phyloP scores from a whole-genome alignment of 2,329 filamentous ascomycete genomes.

The Zymoseptoria pseudotritici region DNA sequence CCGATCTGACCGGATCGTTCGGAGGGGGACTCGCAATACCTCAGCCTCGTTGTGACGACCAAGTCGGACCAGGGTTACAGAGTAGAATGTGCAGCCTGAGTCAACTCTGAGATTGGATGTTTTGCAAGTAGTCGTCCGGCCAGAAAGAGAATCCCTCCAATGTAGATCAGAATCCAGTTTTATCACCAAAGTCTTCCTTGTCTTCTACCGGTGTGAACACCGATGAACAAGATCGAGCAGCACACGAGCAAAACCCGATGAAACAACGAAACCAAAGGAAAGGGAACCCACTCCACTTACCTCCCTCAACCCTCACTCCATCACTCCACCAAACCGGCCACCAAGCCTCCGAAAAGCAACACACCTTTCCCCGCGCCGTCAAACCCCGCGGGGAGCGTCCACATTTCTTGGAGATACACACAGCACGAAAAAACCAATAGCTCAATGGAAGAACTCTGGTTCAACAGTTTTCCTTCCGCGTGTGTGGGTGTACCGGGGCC shows the following conservation, averaged over 20 bases:
- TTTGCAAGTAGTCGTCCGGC: neutral
- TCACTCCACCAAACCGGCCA: neutral
- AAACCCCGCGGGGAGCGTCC: neutral
- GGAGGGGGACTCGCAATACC: neutral
- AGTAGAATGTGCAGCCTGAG: neutral
- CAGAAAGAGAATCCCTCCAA: neutral
- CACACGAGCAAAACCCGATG: neutral
- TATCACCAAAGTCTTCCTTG: neutral
- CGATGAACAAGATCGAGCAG: neutral
- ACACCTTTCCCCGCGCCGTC: neutral
- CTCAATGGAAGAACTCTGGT: neutral
- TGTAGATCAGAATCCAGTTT: neutral
- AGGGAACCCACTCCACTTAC: neutral
- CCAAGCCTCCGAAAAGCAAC: neutral
- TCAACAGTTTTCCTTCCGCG: neutral
- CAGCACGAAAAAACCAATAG: neutral
- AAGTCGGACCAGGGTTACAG: neutral
- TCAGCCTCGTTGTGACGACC: neutral
- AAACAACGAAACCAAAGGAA: neutral
- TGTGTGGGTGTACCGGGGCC: too few species aligned
- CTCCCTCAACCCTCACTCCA: neutral
- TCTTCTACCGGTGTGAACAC: neutral
- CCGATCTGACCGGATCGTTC: neutral
- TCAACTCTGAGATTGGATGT: neutral
- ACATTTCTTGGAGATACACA: neutral